Conservation (phyloP, 2,329 filamentous ascomycete genomes). For the Colletotrichum aenigma region DNA sequence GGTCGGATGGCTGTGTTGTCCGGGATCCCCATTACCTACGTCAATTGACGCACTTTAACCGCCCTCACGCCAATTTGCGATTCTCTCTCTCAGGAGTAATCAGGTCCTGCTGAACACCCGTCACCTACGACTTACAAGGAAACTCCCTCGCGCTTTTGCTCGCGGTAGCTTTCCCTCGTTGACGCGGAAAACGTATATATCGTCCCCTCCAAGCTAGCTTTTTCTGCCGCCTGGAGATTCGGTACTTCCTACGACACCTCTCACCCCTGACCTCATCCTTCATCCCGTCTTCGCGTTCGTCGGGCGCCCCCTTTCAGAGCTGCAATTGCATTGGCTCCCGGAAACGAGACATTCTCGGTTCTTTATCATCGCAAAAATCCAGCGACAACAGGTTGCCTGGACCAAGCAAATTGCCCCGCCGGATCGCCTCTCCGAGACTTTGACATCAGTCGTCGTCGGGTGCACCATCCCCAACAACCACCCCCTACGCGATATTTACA, state of each 20-base stretch:
- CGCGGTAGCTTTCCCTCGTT: background rate
- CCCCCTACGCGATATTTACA: slow-evolving; percentile 14
- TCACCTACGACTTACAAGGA: slow-evolving; percentile 3
- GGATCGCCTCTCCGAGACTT: slow-evolving; percentile 16
- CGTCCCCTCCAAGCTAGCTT: background rate
- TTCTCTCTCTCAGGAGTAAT: background rate
- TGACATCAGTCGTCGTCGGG: slow-evolving; percentile 4
- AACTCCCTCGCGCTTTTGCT: slow-evolving; percentile 1
- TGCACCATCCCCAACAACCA: background rate
- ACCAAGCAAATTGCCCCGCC: slow-evolving; percentile 1
- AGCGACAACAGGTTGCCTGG: background rate
- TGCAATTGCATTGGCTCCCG: slow-evolving; percentile 4
- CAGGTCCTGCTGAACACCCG: slow-evolving; percentile 13
- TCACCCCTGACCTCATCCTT: background rate
- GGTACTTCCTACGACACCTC: background rate
- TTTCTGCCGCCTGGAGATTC: background rate
- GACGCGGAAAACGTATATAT: slow-evolving; percentile 5
- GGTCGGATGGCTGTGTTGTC: slow-evolving; percentile 23
- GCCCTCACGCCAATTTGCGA: background rate
- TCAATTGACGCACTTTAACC: slow-evolving; percentile 20
- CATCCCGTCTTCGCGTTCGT: slow-evolving; percentile 14
- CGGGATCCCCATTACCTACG: slow-evolving; percentile 17
- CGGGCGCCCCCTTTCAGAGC: background rate
- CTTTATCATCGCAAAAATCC: background rate
- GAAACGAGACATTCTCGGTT: background rate